Conservation (phyloP, 352 stramenopile genomes). For the Pythium inflatum region DNA sequence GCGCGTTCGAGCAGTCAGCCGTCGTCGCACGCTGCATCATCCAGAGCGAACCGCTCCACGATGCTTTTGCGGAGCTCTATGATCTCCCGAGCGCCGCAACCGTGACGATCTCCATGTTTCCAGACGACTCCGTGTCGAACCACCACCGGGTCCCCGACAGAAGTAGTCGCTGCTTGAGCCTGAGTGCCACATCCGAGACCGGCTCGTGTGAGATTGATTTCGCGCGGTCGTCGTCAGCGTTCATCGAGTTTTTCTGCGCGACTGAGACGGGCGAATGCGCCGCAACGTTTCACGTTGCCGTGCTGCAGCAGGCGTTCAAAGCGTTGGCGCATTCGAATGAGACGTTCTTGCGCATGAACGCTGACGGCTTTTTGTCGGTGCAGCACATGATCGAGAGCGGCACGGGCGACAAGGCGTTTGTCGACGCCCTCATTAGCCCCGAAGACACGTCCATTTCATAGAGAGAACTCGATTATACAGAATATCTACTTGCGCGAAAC, state of each 20-base stretch:
- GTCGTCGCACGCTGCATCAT: conserved; percentile 85
- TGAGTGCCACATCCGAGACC: conserved; percentile 73
- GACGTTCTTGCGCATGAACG: conserved; percentile 84
- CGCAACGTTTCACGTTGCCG: conserved; percentile 77
- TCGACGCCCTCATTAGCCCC: conserved; percentile 79
- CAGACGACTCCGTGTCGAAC: conserved; percentile 20
- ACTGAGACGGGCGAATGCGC: conserved; percentile 32
- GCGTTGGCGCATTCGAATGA: conserved; percentile 76
- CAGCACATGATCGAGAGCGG: conserved; percentile 44
- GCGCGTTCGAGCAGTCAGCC: conserved; percentile 69
- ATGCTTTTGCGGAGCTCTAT: conserved; percentile 83
- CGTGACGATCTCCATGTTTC: conserved; percentile 77
- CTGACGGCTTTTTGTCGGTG: conserved; percentile 77
- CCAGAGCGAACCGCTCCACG: conserved; percentile 76
- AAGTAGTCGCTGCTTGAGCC: conserved; percentile 39
- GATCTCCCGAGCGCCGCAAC: conserved; percentile 80
- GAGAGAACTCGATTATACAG: not conserved
- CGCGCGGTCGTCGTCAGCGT: conserved; percentile 63
- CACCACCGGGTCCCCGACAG: not conserved
- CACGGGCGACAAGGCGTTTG: conserved; percentile 76
- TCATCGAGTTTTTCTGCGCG: conserved; percentile 84
- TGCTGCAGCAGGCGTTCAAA: conserved; percentile 85
- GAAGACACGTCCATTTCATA: conserved; percentile 50
- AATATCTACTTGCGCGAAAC: not conserved
- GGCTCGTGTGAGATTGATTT: conserved; percentile 86